phyloP scores from a whole-genome alignment of 768 basidiomycete species.

The Cantharellus cinnabarinus region DNA sequence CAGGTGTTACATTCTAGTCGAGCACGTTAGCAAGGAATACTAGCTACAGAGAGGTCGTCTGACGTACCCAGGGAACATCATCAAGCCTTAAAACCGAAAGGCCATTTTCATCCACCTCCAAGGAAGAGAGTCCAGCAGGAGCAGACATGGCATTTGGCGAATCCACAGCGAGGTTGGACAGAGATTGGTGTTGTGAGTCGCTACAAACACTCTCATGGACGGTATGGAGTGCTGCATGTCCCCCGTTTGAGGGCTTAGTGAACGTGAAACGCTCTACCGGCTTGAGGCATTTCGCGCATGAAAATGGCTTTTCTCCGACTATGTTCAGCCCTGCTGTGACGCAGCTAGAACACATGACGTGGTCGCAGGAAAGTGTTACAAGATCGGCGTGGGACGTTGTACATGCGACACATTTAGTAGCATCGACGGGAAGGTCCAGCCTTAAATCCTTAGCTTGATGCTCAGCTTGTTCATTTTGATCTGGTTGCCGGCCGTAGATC shows the following conservation, averaged over 20 bases:
- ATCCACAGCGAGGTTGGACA: neutral
- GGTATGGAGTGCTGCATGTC: neutral
- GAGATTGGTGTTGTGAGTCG: neutral
- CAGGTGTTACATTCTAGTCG: conserved; percentile 62
- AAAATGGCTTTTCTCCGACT: conserved; percentile 76
- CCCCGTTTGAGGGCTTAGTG: neutral
- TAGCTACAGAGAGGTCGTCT: neutral
- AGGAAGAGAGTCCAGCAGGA: conserved; percentile 1
- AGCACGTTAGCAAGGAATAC: neutral
- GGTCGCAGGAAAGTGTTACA: conserved; percentile 29
- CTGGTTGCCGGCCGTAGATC: too few species aligned
- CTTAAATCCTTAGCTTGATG: neutral
- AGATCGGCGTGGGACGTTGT: neutral
- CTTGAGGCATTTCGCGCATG: conserved; percentile 51
- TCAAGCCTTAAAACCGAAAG: conserved; percentile 55
- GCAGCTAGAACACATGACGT: conserved; percentile 60
- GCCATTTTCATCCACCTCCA: conserved; percentile 15
- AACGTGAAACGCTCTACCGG: neutral
- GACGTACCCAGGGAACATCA: conserved; percentile 65
- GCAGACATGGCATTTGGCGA: neutral
- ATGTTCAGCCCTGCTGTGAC: conserved; percentile 75
- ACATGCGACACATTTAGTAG: neutral
- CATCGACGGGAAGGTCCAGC: neutral
- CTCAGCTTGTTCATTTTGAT: too few species aligned
- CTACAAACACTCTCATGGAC: neutral